Base-by-base conservation (phyloP, 208 protist genomes). In the Leishmania tropica region DNA sequence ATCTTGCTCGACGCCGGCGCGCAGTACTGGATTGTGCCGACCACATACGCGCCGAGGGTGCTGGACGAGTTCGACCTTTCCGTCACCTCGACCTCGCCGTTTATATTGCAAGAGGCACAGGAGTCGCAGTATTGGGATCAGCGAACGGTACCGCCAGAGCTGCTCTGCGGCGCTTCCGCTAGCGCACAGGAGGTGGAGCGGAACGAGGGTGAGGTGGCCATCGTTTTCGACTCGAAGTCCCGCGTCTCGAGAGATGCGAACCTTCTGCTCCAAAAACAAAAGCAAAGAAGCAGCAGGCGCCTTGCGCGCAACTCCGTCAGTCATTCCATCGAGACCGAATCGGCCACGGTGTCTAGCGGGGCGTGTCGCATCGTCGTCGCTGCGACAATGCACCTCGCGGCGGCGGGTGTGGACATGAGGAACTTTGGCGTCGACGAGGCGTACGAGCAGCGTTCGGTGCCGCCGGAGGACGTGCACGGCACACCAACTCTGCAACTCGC, bases 11-110 rank as follows among this genome's bases (percentile, higher is more conserved):
- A 90, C 13, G 86, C 83, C 45, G 87, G 88, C 31, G 86, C 89
- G 11, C 71, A 91, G 47, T 97, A 95, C 87, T 98, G 95, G 95
- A 80, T 98, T 13, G 82, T 96, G 3, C 95, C 95, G 48, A 96
- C 87, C 80, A 92, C 89, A 5, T 78, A 90, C 75, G 79, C 76
- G 17, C 78, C 83, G 17, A 90, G 93, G 17, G 67, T 83, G 40
- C 87, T 92, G 53, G 88, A 89, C 56, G 81, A 83, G 47, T 98
- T 96, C 79, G 75, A 92, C 60, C 31, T 96, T 11, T 79, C 89
- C 37, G 79, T 97, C 60, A 90, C 96, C 71, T 78, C 83, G 28
- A 73, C 85, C 0, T 81, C 89, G 28, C 75, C 85, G 13, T 96
- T 95, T 62, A 40, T 82, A 77, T 42, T 98, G 42, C 85, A 83